A percentile compares a stretch with the other conserved stretches of the same genome.
These are phyloP conservation scores for Pythium graminicola DNA, from an alignment of 352 stramenopile species.

Conservation along the genomic window DNA sequence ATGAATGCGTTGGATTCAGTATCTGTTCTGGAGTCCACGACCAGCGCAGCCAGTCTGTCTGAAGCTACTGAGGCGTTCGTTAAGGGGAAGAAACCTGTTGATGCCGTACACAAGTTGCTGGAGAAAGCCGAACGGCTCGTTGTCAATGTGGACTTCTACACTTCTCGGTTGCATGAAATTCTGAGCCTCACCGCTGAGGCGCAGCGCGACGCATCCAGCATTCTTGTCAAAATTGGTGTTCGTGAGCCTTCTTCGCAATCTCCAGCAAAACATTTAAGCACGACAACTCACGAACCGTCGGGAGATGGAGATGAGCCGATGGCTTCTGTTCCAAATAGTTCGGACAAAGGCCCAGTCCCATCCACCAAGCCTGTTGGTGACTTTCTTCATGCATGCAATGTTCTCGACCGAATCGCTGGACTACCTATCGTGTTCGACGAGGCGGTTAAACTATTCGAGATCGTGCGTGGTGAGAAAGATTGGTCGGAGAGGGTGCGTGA, in stretches of 20 bases:
- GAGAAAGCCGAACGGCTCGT: conserved; percentile 53
- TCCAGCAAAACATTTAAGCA: not conserved
- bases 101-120: conserved; percentile 55
- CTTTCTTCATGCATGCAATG: conserved; percentile 39
- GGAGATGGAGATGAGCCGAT: conserved; percentile 12
- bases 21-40: not conserved
- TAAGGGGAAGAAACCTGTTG: conserved; percentile 62
- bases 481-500: conserved; percentile 70
- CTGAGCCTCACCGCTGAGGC: conserved; percentile 39
- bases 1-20: conserved; percentile 5
- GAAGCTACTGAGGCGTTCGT: conserved; percentile 19
- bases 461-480: conserved; percentile 50
- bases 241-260: not conserved
- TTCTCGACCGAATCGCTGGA: conserved; percentile 60
- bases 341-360: not conserved
- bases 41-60: not conserved
- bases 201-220: conserved; percentile 41
- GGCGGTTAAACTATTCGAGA: conserved; percentile 41
- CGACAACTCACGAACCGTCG: too few relatives aligned
- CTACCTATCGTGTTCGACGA: conserved; percentile 76
- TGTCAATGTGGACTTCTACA: conserved; percentile 65
- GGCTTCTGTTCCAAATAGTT: not conserved
- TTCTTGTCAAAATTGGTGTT: conserved; percentile 51
- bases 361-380: conserved; percentile 20
- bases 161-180: conserved; percentile 47